A percentile compares a stretch with the other conserved stretches of the same genome.
phyloP scores from a whole-genome alignment of 2,329 filamentous ascomycete genomes.

The Fusarium tjaetaba region DNA sequence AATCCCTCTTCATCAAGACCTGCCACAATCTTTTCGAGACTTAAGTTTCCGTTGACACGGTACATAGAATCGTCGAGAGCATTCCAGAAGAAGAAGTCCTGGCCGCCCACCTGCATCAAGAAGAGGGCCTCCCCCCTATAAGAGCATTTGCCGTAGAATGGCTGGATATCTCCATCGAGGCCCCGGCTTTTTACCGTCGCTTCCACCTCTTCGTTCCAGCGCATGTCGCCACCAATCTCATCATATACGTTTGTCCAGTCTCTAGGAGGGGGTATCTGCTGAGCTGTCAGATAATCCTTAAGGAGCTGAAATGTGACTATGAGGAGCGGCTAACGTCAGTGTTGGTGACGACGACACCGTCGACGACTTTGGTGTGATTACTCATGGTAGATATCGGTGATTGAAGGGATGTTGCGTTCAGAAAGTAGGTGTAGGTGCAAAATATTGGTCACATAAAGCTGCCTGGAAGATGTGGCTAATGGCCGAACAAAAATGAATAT shows the following conservation, averaged over 20 bases:
- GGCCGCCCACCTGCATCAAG: not conserved
- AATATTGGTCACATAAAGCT: not conserved
- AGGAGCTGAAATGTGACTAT: accelerated
- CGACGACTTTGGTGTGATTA: not conserved
- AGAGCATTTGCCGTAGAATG: not conserved
- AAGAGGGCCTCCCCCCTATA: not conserved
- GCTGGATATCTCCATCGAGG: not conserved
- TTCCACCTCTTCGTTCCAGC: not conserved
- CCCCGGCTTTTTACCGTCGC: not conserved
- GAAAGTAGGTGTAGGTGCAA: too few species aligned
- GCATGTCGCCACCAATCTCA: not conserved
- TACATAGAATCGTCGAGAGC: not conserved
- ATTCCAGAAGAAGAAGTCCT: not conserved
- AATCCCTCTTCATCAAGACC: not conserved
- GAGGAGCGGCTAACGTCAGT: not conserved
- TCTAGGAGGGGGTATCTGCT: not conserved
- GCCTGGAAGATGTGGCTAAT: not conserved
- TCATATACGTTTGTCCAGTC: not conserved
- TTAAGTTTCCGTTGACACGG: accelerated
- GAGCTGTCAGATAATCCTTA: accelerated
- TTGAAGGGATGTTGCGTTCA: accelerated
- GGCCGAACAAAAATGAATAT: not conserved
- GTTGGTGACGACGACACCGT: not conserved
- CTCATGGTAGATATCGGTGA: accelerated
- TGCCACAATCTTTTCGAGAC: not conserved